Percentiles rank a stretch among this genome's conserved stretches.
Evolutionary conservation across 352 stramenopile genomes (phyloP).

Genomic region (Peronospora farinosa): DNA sequence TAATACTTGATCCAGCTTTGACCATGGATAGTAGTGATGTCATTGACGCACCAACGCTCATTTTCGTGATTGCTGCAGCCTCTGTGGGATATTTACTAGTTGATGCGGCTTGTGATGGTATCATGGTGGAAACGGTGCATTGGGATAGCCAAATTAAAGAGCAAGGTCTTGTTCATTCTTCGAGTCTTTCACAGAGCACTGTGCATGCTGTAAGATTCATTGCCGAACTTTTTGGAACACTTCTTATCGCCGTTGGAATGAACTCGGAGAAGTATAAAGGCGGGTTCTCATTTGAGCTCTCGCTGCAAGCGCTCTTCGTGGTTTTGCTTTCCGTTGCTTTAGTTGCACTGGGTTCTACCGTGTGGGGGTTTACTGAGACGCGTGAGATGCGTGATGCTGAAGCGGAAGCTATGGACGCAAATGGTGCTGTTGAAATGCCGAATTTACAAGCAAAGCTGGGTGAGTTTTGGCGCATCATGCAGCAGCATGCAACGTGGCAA

Average conservation of each 20-base stretch:
- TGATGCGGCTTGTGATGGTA: slow-evolving; percentile 63
- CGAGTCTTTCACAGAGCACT: slow-evolving; percentile 37
- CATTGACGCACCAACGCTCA: slow-evolving; percentile 36
- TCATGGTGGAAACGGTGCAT: slow-evolving; percentile 77
- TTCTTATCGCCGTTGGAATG: slow-evolving; percentile 48
- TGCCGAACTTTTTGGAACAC: slow-evolving; percentile 45
- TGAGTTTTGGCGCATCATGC: slow-evolving; percentile 53
- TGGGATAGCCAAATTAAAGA: slow-evolving; percentile 35
- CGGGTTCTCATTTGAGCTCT: slow-evolving; percentile 40
- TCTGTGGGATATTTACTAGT: slow-evolving; percentile 48
- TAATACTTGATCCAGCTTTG: slow-evolving; percentile 22
- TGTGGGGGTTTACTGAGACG: slow-evolving; percentile 41
- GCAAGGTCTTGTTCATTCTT: not conserved
- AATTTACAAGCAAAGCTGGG: slow-evolving; percentile 27
- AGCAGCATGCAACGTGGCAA: slow-evolving; percentile 62
- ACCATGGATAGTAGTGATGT: slow-evolving; percentile 1
- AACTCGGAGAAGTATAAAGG: slow-evolving; percentile 56
- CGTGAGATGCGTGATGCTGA: too few species aligned
- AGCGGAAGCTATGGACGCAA: not conserved
- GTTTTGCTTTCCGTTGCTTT: slow-evolving; percentile 31
- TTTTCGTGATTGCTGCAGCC: slow-evolving; percentile 42
- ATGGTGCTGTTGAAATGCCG: slow-evolving; percentile 3
- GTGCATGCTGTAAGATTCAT: slow-evolving; percentile 59
- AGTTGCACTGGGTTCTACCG: slow-evolving; percentile 29
- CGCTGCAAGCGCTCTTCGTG: slow-evolving; percentile 35